Evolutionary conservation across 805 yeast species (phyloP).

Genomic region (Kuraishia hungarica): DNA sequence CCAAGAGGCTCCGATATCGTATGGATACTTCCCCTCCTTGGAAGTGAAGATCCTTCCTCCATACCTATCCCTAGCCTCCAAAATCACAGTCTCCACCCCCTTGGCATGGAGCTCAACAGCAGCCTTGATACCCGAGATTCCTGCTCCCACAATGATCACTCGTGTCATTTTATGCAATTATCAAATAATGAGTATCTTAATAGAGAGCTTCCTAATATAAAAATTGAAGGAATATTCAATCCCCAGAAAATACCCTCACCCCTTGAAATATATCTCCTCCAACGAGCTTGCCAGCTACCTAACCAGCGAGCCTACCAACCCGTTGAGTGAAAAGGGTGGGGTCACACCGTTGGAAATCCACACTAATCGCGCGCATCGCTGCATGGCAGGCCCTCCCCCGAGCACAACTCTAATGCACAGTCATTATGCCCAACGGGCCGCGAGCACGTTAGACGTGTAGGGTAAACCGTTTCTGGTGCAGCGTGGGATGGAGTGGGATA

Average conservation of each 20-base stretch:
- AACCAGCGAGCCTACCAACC: no score
- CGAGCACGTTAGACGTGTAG: background rate
- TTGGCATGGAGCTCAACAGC: conserved; percentile 28
- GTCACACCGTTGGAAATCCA: background rate
- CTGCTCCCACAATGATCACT: conserved; percentile 46
- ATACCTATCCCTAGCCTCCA: conserved; percentile 46
- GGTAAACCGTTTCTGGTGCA: background rate
- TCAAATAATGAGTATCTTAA: no score
- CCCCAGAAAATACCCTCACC: no score
- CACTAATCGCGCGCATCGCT: background rate
- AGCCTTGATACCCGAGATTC: conserved; percentile 45
- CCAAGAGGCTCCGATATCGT: conserved; percentile 91
- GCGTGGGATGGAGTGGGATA: background rate
- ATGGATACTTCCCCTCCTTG: conserved; percentile 17
- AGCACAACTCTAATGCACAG: background rate
- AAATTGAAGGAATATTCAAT: no score
- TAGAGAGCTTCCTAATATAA: no score
- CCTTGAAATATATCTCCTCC: no score
- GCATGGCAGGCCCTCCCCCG: background rate
- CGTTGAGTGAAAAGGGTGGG: background rate
- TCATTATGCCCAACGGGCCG: background rate
- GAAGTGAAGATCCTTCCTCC: conserved; percentile 65
- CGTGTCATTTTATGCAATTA: background rate
- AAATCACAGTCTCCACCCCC: conserved; percentile 29
- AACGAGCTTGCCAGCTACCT: no score